Conservation (phyloP, 1,284 basidiomycete genomes). For the Cryptococcus sp. region DNA sequence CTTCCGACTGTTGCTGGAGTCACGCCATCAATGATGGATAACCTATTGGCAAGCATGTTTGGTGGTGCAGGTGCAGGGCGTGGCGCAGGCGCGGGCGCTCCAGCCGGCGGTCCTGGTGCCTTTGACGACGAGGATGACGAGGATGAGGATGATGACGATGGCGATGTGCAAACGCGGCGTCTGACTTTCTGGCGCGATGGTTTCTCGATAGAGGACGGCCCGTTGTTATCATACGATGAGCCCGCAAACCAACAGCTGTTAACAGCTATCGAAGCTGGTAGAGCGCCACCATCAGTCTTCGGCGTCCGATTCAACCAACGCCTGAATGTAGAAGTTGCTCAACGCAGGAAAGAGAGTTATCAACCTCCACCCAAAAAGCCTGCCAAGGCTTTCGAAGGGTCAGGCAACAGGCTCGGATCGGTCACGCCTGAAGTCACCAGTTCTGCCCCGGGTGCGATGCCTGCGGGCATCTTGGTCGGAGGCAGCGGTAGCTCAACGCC, state of each 20-base stretch:
- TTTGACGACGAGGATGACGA: constrained; percentile 12
- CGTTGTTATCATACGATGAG: constrained; percentile 80
- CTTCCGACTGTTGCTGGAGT: constrained; percentile 9
- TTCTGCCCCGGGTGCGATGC: constrained; percentile 55
- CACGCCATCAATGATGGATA: constrained; percentile 18
- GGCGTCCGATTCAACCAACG: constrained; percentile 77
- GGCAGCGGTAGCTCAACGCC: constrained; percentile 41
- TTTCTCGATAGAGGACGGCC: constrained; percentile 89
- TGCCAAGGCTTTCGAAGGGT: constrained; percentile 65
- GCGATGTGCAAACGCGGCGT: constrained; percentile 67
- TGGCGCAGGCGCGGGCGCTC: not conserved
- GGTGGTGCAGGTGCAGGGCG: constrained; percentile 9
- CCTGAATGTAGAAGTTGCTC: constrained; percentile 79
- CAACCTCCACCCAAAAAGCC: constrained; percentile 53
- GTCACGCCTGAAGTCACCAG: constrained; percentile 56
- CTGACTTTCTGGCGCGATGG: constrained; percentile 95
- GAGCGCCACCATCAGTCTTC: constrained; percentile 73
- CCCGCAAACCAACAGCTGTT: constrained; percentile 74
- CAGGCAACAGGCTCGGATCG: constrained; percentile 81
- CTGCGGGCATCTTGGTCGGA: constrained; percentile 58
- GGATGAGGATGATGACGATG: constrained; percentile 55
- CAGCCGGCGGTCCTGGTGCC: not conserved
- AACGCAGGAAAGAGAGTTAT: constrained; percentile 76
- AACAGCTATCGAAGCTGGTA: constrained; percentile 78
- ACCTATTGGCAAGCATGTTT: constrained; percentile 21